Percentiles rank a stretch among this genome's conserved stretches.
phyloP scores from a whole-genome alignment of 1,284 basidiomycete species.

The Hortiboletus rubellus region DNA sequence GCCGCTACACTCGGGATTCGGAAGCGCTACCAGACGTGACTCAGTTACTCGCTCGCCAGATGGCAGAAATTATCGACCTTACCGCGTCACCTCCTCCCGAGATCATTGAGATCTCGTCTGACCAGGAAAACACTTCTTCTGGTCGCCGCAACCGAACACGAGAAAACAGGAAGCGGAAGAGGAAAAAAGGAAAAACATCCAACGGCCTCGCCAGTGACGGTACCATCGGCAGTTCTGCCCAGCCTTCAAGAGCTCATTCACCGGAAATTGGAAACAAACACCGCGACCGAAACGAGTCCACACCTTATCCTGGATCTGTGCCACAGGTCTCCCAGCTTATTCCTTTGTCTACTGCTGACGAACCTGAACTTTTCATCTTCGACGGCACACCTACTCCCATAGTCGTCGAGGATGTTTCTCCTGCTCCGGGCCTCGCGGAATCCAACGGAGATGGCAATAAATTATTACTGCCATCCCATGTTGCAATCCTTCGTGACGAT shows the following conservation, averaged over 20 bases:
- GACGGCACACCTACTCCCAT: conserved; percentile 47
- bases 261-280: conserved; percentile 5
- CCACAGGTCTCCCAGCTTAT: not conserved
- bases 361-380: conserved; percentile 49
- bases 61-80: conserved; percentile 36
- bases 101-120: conserved; percentile 34
- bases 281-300: not conserved
- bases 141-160: not conserved
- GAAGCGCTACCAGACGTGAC: too few species aligned
- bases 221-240: conserved; percentile 8
- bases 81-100: conserved; percentile 30
- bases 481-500: conserved; percentile 47
- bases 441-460: conserved; percentile 21
- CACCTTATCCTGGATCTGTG: conserved; percentile 3
- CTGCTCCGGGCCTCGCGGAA: conserved; percentile 6
- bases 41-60: conserved; percentile 5
- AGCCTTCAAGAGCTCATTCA: conserved; percentile 24
- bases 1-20: too few species aligned
- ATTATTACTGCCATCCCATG: conserved; percentile 64
- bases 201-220: conserved; percentile 13
- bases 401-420: conserved; percentile 1
- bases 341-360: conserved; percentile 14
- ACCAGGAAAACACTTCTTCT: conserved; percentile 10
- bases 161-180: conserved; percentile 21
- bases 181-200: conserved; percentile 18